phyloP scores from a whole-genome alignment of 148 eudicot genomes.

The Amaranthus cruentus region DNA sequence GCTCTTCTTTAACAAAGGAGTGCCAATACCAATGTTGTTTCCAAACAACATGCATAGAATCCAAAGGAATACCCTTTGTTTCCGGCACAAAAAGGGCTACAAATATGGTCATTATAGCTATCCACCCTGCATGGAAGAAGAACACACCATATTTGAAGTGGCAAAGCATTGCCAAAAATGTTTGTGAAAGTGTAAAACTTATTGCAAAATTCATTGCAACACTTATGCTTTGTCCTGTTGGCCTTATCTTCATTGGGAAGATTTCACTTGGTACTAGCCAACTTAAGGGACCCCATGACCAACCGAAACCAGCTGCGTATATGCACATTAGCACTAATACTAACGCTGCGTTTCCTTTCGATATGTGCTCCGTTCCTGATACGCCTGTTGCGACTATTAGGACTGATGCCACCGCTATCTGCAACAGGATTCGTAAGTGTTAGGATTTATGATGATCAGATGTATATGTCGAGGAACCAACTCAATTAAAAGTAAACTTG shows the following conservation, averaged over 20 bases:
- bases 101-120: constrained; percentile 43
- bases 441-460: neutral
- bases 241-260: constrained; percentile 46
- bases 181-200: constrained; percentile 54
- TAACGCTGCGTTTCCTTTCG: constrained; percentile 27
- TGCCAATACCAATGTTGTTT: constrained; percentile 64
- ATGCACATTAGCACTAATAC: constrained; percentile 52
- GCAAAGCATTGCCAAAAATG: constrained; percentile 54
- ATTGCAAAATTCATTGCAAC: constrained; percentile 42
- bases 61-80: constrained; percentile 51
- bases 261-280: constrained; percentile 64
- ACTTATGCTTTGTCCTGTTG: constrained; percentile 48
- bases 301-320: constrained; percentile 60
- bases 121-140: constrained; percentile 56
- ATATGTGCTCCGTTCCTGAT: constrained; percentile 39
- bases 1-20: constrained; percentile 39
- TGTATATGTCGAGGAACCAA: neutral
- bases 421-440: neutral
- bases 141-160: constrained; percentile 53
- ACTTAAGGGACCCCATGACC: constrained; percentile 66
- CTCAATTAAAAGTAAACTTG: neutral
- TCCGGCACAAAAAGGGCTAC: constrained; percentile 53
- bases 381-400: constrained; percentile 37
- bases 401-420: constrained; percentile 41
- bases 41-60: constrained; percentile 53